Evolutionary conservation across 2,329 filamentous ascomycete genomes (phyloP).

Genomic region (Ascochyta fabae): DNA sequence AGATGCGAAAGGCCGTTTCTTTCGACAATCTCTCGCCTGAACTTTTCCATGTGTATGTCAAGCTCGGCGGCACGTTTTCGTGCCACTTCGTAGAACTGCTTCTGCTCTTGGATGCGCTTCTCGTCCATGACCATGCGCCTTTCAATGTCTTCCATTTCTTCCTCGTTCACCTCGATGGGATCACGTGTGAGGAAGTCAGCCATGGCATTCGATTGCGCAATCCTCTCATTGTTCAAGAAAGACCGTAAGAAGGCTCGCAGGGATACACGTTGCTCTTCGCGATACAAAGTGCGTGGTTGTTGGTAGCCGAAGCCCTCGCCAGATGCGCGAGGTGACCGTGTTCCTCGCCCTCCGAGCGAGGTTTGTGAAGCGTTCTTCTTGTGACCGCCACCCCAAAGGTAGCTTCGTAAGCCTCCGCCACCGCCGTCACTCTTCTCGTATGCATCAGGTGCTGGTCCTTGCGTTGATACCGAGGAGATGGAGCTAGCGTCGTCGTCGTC

Average conservation of each 20-base stretch:
- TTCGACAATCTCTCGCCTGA: slow-evolving; percentile 71
- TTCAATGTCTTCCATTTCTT: slow-evolving; percentile 82
- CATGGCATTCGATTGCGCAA: slow-evolving; percentile 83
- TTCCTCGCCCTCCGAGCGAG: slow-evolving; percentile 39
- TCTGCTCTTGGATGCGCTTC: slow-evolving; percentile 89
- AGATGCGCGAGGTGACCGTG: slow-evolving; percentile 43
- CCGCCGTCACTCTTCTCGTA: slow-evolving; percentile 45
- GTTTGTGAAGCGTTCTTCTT: slow-evolving; percentile 51
- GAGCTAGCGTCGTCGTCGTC: slow-evolving; percentile 77
- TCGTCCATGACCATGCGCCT: slow-evolving; percentile 83
- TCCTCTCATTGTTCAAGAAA: slow-evolving; percentile 81
- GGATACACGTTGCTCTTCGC: slow-evolving; percentile 90
- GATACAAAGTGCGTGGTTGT: slow-evolving; percentile 68
- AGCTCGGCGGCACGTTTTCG: slow-evolving; percentile 87
- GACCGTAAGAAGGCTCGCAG: slow-evolving; percentile 89
- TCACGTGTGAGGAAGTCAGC: slow-evolving; percentile 78
- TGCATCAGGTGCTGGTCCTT: slow-evolving; percentile 55
- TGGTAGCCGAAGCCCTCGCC: slow-evolving; percentile 40
- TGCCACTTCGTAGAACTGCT: slow-evolving; percentile 93
- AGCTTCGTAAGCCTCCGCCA: slow-evolving; percentile 53
- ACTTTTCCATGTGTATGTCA: slow-evolving; percentile 95
- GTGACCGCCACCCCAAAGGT: slow-evolving; percentile 50
- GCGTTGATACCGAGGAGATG: slow-evolving; percentile 78
- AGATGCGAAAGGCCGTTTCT: slow-evolving; percentile 88
- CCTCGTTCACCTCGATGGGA: slow-evolving; percentile 77